Conservation (phyloP, 805 yeast genomes). For the Tetrapisispora taiwanensis region DNA sequence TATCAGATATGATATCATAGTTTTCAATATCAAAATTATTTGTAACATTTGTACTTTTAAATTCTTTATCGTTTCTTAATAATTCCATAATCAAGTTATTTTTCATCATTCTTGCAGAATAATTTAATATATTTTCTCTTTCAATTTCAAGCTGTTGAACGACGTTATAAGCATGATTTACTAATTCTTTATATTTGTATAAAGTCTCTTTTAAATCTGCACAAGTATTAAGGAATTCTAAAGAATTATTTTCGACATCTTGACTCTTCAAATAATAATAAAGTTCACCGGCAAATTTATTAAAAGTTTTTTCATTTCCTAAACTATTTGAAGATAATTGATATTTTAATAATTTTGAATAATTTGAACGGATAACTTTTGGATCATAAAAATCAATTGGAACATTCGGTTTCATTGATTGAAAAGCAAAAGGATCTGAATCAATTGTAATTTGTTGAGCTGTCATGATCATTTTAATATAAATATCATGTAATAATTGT, state of each 20-base stretch:
- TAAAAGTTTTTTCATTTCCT: background rate
- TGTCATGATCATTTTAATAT: slow-evolving; percentile 48
- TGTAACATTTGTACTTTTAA: background rate
- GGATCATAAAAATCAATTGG: slow-evolving; percentile 22
- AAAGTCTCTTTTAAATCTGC: slow-evolving; percentile 22
- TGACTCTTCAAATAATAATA: slow-evolving; percentile 37
- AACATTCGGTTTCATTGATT: slow-evolving; percentile 45
- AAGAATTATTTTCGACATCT: slow-evolving; percentile 31
- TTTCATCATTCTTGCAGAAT: slow-evolving; percentile 66
- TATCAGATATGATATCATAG: background rate
- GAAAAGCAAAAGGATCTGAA: slow-evolving; percentile 60
- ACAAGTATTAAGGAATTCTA: slow-evolving; percentile 27
- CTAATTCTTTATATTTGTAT: slow-evolving; percentile 22
- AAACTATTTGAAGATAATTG: background rate
- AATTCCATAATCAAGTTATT: slow-evolving; percentile 53
- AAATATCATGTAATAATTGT: slow-evolving; percentile 54
- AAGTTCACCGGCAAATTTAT: slow-evolving; percentile 30
- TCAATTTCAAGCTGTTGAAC: slow-evolving; percentile 55
- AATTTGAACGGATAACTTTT: background rate
- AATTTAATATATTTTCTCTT: slow-evolving; percentile 55
- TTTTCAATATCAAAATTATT: background rate
- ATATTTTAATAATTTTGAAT: background rate
- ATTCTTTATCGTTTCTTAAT: slow-evolving; percentile 33
- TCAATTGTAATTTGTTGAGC: slow-evolving; percentile 56
- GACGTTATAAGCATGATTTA: slow-evolving; percentile 27